Evolutionary conservation across 2,329 filamentous ascomycete species (phyloP).

Genomic region (Talaromyces sp.): DNA sequence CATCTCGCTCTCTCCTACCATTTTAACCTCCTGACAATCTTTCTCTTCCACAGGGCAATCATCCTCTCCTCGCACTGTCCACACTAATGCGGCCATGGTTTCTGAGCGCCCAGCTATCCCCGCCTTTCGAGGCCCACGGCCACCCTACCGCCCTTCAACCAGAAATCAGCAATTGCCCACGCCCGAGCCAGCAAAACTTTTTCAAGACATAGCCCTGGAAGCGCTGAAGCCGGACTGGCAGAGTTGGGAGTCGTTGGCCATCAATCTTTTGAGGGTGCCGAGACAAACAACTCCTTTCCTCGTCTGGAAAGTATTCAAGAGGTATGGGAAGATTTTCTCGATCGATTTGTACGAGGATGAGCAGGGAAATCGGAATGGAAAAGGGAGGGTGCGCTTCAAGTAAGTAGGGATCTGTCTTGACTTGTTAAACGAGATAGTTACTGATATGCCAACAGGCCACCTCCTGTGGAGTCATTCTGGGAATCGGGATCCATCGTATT

Average conservation of each 20-base stretch:
- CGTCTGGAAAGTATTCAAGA: slow-evolving; percentile 49
- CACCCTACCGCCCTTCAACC: not conserved
- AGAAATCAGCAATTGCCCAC: not conserved
- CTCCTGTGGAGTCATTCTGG: slow-evolving; percentile 52
- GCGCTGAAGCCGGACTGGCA: slow-evolving; percentile 26
- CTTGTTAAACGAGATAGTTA: not conserved
- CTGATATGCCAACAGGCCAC: slow-evolving; percentile 35
- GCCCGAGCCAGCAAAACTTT: not conserved
- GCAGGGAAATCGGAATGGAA: slow-evolving; percentile 33
- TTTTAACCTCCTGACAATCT: not conserved
- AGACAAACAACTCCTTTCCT: slow-evolving; percentile 27
- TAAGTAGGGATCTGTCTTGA: slow-evolving; percentile 13
- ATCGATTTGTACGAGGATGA: slow-evolving; percentile 52
- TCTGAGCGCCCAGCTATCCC: not conserved
- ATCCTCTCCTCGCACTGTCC: not conserved
- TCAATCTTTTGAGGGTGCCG: slow-evolving; percentile 33
- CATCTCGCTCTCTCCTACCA: not conserved
- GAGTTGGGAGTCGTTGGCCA: slow-evolving; percentile 32
- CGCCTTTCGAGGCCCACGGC: not conserved
- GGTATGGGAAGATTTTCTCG: slow-evolving; percentile 49
- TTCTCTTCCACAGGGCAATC: not conserved
- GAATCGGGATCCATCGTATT: slow-evolving; percentile 19
- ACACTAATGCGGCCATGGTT: not conserved
- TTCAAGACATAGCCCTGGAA: not conserved
- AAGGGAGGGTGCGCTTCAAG: slow-evolving; percentile 52